Conservation (phyloP, 192 early-diverging fungal species). For the Coemansia sp. region DNA sequence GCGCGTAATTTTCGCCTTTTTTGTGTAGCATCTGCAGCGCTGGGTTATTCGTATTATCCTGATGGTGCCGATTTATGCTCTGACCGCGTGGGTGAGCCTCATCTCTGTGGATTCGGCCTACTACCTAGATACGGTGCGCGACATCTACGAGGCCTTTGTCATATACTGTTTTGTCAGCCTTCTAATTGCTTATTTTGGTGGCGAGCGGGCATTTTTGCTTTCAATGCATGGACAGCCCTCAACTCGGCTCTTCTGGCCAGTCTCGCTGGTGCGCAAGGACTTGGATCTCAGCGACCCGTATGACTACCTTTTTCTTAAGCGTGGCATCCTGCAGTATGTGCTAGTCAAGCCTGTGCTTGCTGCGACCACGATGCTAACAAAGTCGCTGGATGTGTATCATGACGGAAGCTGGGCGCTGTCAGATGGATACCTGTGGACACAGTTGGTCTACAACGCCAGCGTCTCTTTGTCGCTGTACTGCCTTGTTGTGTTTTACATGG, state of each 20-base stretch:
- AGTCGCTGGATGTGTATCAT: constrained; percentile 68
- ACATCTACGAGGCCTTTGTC: constrained; percentile 95
- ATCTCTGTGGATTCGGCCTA: constrained; percentile 71
- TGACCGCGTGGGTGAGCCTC: constrained; percentile 77
- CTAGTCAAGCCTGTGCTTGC: constrained; percentile 82
- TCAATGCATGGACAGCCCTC: constrained; percentile 76
- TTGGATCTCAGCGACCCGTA: constrained; percentile 86
- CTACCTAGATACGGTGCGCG: constrained; percentile 87
- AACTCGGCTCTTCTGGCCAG: constrained; percentile 80
- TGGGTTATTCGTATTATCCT: constrained; percentile 65
- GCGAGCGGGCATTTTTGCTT: constrained; percentile 79
- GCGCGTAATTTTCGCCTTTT: neutral
- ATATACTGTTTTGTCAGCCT: constrained; percentile 93
- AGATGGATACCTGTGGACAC: constrained; percentile 77
- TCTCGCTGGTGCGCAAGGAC: constrained; percentile 66
- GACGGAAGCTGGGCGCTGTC: constrained; percentile 74
- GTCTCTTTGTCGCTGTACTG: constrained; percentile 87
- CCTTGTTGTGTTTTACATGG: constrained; percentile 83
- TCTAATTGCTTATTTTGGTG: constrained; percentile 82
- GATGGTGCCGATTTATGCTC: constrained; percentile 85
- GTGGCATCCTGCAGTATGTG: constrained; percentile 93
- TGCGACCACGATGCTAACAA: constrained; percentile 75
- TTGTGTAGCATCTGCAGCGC: constrained; percentile 57
- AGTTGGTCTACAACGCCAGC: constrained; percentile 82
- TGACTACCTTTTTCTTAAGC: constrained; percentile 80